phyloP scores from a whole-genome alignment of 257 asterid species.

The Petrea volubilis region DNA sequence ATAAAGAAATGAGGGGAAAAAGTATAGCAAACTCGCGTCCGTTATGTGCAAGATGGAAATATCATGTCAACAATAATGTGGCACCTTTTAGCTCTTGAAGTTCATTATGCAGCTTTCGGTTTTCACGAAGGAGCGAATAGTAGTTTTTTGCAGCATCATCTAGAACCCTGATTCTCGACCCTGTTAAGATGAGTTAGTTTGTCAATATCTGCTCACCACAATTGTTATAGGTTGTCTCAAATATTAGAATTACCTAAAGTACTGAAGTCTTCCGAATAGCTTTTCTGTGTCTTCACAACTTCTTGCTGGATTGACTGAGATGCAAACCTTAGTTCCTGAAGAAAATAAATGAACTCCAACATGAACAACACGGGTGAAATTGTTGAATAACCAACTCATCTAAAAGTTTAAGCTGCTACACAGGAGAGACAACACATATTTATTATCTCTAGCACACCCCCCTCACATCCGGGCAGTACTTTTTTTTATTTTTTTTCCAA shows the following conservation, averaged over 20 bases:
- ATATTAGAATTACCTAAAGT: conserved; percentile 45
- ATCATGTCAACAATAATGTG: conserved; percentile 3
- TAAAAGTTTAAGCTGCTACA: no score
- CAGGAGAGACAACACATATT: no score
- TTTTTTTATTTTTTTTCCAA: no score
- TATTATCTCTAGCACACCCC: no score
- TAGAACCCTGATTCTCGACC: conserved; percentile 43
- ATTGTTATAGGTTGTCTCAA: neutral
- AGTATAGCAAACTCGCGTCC: neutral
- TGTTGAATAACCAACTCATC: neutral
- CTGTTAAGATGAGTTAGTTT: conserved; percentile 34
- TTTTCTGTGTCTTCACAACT: conserved; percentile 55
- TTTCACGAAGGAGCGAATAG: conserved; percentile 59
- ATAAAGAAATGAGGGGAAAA: conserved; percentile 19
- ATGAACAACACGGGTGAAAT: neutral
- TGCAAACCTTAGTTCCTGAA: conserved; percentile 67
- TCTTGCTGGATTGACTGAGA: conserved; percentile 88
- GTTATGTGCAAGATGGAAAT: conserved; percentile 1
- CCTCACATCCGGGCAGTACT: no score
- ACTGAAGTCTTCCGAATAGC: conserved; percentile 64
- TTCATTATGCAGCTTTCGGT: conserved; percentile 75
- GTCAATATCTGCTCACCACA: neutral
- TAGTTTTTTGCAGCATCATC: conserved; percentile 67
- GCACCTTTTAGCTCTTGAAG: conserved; percentile 90
- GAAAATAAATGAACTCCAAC: neutral